A percentile compares a stretch with the other conserved stretches of the same genome.
These are phyloP conservation scores for Brassica juncea DNA, from an alignment of 345 rosid species.

Conservation along the genomic window DNA sequence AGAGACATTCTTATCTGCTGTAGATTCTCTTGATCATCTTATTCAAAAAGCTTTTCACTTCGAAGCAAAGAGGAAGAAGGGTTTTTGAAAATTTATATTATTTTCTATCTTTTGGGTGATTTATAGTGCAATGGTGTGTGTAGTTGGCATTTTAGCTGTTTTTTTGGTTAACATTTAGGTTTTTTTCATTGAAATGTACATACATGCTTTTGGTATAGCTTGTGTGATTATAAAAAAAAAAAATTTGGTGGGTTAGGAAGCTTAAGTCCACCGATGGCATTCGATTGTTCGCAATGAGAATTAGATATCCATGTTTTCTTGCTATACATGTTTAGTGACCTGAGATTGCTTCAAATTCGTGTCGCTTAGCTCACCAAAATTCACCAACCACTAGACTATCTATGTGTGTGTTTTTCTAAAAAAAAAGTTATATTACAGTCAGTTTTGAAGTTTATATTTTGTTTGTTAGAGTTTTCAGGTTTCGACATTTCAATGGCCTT, in stretches of 20 bases:
- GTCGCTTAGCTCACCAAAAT: no score
- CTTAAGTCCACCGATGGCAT: no score
- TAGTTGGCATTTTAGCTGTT: slow-evolving; percentile 34
- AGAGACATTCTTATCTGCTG: slow-evolving; percentile 70
- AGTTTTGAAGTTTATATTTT: neutral
- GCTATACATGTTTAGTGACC: no score
- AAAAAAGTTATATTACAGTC: neutral
- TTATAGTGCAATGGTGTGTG: slow-evolving; percentile 23
- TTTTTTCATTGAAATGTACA: no score
- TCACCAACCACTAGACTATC: no score
- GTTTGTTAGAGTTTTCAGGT: neutral
- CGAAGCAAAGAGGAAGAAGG: slow-evolving; percentile 35
- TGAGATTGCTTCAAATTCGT: no score
- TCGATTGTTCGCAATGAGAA: no score
- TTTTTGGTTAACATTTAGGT: slow-evolving; percentile 10
- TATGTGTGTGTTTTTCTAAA: no score
- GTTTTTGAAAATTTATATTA: slow-evolving; percentile 29
- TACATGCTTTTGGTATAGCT: neutral
- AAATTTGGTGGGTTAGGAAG: no score
- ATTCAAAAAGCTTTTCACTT: slow-evolving; percentile 28
- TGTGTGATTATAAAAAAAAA: neutral
- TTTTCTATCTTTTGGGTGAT: neutral
- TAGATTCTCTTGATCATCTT: slow-evolving; percentile 62
- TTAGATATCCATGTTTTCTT: no score
- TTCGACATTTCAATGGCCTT: slow-evolving; percentile 13